Evolutionary conservation across 1,284 basidiomycete species (phyloP).

Genomic region (Hymenochaete sp.): DNA sequence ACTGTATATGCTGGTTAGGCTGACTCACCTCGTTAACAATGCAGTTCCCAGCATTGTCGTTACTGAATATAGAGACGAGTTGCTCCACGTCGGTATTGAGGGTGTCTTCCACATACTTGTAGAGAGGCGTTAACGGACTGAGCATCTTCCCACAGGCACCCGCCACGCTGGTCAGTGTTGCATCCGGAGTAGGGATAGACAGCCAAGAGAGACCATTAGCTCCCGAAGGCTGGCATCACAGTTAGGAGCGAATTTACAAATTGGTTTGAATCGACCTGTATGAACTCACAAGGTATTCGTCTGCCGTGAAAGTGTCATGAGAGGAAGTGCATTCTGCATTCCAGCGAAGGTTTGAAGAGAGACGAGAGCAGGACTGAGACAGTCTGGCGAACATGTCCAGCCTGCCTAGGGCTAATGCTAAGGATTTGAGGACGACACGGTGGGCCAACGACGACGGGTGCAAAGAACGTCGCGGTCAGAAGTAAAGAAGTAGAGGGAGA

Average conservation of each 20-base stretch:
- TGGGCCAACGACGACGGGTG: neutral
- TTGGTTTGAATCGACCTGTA: neutral
- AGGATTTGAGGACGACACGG: neutral
- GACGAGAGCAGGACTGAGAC: slow-evolving; percentile 3
- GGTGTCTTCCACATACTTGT: slow-evolving; percentile 20
- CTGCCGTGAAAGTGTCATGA: neutral
- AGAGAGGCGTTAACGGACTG: slow-evolving; percentile 25
- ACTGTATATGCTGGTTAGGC: slow-evolving; percentile 12
- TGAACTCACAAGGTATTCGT: slow-evolving; percentile 7
- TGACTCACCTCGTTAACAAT: neutral
- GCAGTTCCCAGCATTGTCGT: neutral
- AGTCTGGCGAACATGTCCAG: slow-evolving; percentile 17
- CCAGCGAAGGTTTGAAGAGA: slow-evolving; percentile 4
- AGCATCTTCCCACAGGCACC: slow-evolving; percentile 25
- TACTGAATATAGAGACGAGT: slow-evolving; percentile 20
- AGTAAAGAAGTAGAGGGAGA: neutral
- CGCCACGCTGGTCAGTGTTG: slow-evolving; percentile 19
- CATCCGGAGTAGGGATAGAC: slow-evolving; percentile 8
- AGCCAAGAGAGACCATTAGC: slow-evolving; percentile 8
- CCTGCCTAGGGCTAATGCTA: slow-evolving; percentile 3
- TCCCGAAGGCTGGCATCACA: slow-evolving; percentile 9
- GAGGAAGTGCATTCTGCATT: neutral
- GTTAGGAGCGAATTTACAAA: too few relatives aligned
- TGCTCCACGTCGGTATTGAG: slow-evolving; percentile 26
- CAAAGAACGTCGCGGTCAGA: slow-evolving; percentile 1